Percentiles rank a stretch among this genome's conserved stretches.
phyloP scores from a whole-genome alignment of 2,329 filamentous ascomycete genomes.

The Calonectria hawksworthii region DNA sequence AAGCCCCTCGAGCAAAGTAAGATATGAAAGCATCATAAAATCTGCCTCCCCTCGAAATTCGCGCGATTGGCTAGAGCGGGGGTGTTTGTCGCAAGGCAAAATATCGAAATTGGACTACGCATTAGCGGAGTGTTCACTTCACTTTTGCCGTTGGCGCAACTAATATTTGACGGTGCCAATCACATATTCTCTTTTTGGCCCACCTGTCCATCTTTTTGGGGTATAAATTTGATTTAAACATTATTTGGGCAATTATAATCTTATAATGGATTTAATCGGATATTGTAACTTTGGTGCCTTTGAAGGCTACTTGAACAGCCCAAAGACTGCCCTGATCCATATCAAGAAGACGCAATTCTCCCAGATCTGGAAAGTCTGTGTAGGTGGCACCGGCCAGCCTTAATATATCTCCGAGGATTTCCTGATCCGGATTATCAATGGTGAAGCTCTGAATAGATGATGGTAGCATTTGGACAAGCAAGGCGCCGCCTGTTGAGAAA shows the following conservation, averaged over 20 bases:
- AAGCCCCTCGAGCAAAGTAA: too few relatives aligned
- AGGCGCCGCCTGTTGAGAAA: background rate
- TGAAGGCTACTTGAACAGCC: background rate
- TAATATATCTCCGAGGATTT: background rate
- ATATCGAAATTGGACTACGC: too few relatives aligned
- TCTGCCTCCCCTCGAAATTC: too few relatives aligned
- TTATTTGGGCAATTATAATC: background rate
- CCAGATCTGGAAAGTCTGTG: background rate
- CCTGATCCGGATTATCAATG: background rate
- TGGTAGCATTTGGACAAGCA: constrained; percentile 10
- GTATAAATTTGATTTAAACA: background rate
- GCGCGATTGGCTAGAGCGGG: too few relatives aligned
- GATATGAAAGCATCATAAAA: too few relatives aligned
- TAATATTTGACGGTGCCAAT: too few relatives aligned
- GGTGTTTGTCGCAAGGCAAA: too few relatives aligned
- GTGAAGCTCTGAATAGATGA: background rate
- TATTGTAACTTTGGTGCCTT: background rate
- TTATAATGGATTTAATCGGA: background rate
- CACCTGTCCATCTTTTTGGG: too few relatives aligned
- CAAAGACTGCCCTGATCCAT: background rate
- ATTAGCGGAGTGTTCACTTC: too few relatives aligned
- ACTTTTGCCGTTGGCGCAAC: too few relatives aligned
- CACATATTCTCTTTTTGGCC: too few relatives aligned
- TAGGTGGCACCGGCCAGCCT: background rate
- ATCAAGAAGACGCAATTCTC: background rate